These are phyloP conservation scores for Dipteronia dyeriana DNA, from an alignment of 345 rosid genomes.

Conservation along the genomic window DNA sequence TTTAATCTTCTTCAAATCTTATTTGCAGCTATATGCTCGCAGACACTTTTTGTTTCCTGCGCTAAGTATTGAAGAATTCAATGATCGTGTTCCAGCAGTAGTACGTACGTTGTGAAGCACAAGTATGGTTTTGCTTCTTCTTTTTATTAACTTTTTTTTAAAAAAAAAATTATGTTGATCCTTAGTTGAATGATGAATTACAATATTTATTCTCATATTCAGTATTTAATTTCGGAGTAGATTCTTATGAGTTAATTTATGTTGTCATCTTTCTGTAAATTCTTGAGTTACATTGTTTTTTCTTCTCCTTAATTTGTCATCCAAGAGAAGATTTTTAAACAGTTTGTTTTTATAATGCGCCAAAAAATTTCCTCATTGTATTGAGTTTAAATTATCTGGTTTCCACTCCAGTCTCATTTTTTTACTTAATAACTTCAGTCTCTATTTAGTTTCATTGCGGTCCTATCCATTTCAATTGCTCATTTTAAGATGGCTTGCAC, in stretches of 20 bases:
- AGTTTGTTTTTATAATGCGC: no score
- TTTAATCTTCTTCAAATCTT: neutral
- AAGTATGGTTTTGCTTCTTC: slow-evolving; percentile 39
- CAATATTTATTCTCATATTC: neutral
- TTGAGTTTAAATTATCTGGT: no score
- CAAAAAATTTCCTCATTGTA: no score
- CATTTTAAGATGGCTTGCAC: no score
- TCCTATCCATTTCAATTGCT: no score
- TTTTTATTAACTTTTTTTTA: neutral
- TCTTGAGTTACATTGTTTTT: no score
- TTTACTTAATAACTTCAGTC: no score
- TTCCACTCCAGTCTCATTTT: no score
- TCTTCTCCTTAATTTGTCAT: no score
- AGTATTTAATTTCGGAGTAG: neutral
- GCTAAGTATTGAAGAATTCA: slow-evolving; percentile 71
- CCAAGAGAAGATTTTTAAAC: no score
- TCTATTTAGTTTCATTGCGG: no score
- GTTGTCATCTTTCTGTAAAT: no score
- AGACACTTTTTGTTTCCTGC: slow-evolving; percentile 88
- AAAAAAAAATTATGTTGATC: neutral
- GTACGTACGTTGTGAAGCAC: slow-evolving; percentile 97
- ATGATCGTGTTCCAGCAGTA: slow-evolving; percentile 72
- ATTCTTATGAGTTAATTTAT: neutral
- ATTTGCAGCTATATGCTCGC: slow-evolving; percentile 76
- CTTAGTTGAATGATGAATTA: neutral